Evolutionary conservation across 164 flowering plant species (phyloP), one percentile per base, ranked within the genome.

Genomic region (Taxillus chinensis): DNA sequence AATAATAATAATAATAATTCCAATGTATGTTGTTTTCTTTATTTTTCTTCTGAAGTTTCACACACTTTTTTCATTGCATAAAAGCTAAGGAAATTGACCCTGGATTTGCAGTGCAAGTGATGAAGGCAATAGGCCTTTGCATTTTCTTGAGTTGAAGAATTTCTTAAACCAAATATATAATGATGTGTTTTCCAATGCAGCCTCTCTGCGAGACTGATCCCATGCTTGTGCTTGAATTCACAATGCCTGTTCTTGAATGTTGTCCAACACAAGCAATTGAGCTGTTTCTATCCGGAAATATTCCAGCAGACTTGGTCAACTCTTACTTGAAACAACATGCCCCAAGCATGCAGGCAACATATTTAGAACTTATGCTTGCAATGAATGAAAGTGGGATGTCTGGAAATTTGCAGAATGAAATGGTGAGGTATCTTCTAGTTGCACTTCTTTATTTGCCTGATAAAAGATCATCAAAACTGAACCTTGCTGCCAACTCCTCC

Each of bases 301-400:
- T 95, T 70, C 92, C 89, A 12, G 87, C 96, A 27, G 99, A 95
- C 76, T 64, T 91, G 83, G 98, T 95, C 55, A 95, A 86, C 71
- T 89, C 98, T 45, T 91, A 95, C 68, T 78, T 95, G 70, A 95
- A 95, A 73, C 90, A 87, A 76, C 92, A 95, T 77, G 90, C 96
- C 70, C 96, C 98, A 17, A 83, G 61, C 73, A 78, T 95, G 96
- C 99, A 91, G 76, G 87, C 90, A 38, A 91, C 80, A 53, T 95
- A 91, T 74, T 68, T 95, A 49, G 99, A 95, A 67, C 89, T 79
- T 56, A 91, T 91, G 98, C 89, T 91, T 64, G 77, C 87, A 40
- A 84, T 86, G 88, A 82, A 89, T 79, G 99, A 92, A 74, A 77
- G 79, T 73, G 83, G 82, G 39, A 77, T 95, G 66, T 86, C 99